These are phyloP conservation scores for Umbelopsis vinacea DNA, from an alignment of 192 early-diverging fungal species.

Conservation along the genomic window DNA sequence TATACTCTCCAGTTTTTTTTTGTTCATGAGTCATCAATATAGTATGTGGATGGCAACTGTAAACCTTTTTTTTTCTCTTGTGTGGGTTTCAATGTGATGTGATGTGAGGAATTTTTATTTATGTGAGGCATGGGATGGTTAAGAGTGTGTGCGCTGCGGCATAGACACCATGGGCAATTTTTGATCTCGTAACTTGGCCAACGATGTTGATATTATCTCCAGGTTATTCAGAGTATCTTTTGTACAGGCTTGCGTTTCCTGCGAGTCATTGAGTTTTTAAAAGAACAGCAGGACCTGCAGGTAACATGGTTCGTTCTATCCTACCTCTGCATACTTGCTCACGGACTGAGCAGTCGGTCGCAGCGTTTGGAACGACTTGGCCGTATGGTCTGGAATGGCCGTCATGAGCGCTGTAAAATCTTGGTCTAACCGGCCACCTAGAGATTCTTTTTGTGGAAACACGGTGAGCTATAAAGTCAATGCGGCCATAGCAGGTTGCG, in stretches of 20 bases:
- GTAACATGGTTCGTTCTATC: not conserved
- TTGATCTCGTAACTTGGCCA: not conserved
- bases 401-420: not conserved
- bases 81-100: no score
- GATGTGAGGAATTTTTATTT: not conserved
- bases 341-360: not conserved
- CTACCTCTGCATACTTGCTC: not conserved
- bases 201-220: not conserved
- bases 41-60: constrained; percentile 19
- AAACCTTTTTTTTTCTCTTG: not conserved
- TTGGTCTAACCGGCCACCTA: not conserved
- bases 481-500: not conserved
- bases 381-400: not conserved
- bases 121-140: not conserved
- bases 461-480: not conserved
- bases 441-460: not conserved
- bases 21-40: constrained; percentile 20
- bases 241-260: not conserved
- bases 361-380: not conserved
- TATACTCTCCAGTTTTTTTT: constrained; percentile 17
- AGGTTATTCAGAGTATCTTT: constrained; percentile 10
- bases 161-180: not conserved
- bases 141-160: not conserved
- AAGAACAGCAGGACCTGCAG: not conserved
- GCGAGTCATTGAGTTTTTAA: not conserved